These are phyloP conservation scores for Periconia macrospinosa DNA, from an alignment of 2,329 filamentous ascomycete genomes.

Conservation along the genomic window DNA sequence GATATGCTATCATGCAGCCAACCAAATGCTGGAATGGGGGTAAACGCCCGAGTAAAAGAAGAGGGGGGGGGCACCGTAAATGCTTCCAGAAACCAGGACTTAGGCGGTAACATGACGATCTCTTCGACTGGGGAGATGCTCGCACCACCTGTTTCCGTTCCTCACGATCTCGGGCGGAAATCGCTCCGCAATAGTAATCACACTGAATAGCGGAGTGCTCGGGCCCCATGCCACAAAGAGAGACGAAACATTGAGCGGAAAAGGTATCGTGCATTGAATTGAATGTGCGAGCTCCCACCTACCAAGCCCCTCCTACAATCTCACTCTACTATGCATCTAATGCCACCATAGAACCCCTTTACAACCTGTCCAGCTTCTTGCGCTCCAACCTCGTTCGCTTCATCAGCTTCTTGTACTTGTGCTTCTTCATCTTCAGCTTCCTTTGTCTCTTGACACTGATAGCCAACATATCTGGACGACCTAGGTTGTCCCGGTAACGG, in stretches of 20 bases:
- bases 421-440: conserved; percentile 99
- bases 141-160: conserved; percentile 2
- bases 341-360: conserved; percentile 22
- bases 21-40: conserved; percentile 26
- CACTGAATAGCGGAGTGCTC: not conserved
- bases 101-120: conserved; percentile 1
- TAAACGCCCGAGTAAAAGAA: conserved; percentile 22
- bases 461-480: conserved; percentile 64
- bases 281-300: not conserved
- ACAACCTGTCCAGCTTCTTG: conserved; percentile 68
- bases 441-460: conserved; percentile 91
- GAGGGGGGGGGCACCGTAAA: conserved; percentile 32
- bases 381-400: conserved; percentile 85
- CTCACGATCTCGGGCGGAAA: not conserved
- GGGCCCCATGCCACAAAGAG: not conserved
- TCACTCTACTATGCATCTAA: conserved; percentile 9
- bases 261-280: not conserved
- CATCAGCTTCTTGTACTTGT: conserved; percentile 99
- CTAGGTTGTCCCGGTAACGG: conserved; percentile 47
- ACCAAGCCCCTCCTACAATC: conserved; percentile 5
- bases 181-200: not conserved
- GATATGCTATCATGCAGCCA: conserved; percentile 24
- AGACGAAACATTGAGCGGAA: conserved; percentile 2
- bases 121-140: not conserved
- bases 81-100: conserved; percentile 20